These are phyloP conservation scores for Gypsophila paniculata DNA, from an alignment of 179 eudicot genomes.

Conservation along the genomic window DNA sequence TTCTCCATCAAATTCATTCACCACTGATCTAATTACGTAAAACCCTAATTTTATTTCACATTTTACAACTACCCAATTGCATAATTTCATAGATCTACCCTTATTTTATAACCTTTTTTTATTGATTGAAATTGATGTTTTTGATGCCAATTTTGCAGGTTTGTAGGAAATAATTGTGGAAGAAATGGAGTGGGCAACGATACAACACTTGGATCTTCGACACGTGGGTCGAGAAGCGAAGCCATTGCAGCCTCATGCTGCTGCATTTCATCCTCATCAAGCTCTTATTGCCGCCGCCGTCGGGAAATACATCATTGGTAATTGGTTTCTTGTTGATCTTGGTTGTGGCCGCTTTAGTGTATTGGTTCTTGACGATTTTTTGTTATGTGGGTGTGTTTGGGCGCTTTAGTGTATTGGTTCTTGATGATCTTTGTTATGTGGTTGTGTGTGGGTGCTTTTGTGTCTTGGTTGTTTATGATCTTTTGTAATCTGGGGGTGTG, in stretches of 20 bases:
- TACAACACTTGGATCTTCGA: conserved; percentile 93
- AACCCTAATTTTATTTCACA: conserved; percentile 4
- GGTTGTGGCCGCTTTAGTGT: too few relatives aligned
- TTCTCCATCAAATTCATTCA: not conserved
- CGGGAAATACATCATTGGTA: conserved; percentile 78
- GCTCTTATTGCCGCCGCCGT: conserved; percentile 74
- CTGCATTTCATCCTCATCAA: conserved; percentile 85
- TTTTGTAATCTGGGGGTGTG: not conserved
- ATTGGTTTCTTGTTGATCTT: not conserved
- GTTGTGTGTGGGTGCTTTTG: too few relatives aligned
- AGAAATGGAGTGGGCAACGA: conserved; percentile 92
- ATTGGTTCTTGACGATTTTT: not conserved
- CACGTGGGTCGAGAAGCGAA: conserved; percentile 87
- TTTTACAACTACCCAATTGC: not conserved
- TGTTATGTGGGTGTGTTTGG: too few relatives aligned
- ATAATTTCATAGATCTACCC: conserved; percentile 5
- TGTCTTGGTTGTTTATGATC: not conserved
- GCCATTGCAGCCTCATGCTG: conserved; percentile 89
- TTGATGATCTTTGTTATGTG: too few relatives aligned
- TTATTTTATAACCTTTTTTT: not conserved
- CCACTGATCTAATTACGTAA: conserved; percentile 9
- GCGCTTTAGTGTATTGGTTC: not conserved
- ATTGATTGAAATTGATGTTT: conserved; percentile 2
- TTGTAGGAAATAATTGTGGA: not conserved
- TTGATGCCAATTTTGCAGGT: conserved; percentile 3